Conservation (phyloP, 2,329 filamentous ascomycete species). For the Geoglossum cookeanum region DNA sequence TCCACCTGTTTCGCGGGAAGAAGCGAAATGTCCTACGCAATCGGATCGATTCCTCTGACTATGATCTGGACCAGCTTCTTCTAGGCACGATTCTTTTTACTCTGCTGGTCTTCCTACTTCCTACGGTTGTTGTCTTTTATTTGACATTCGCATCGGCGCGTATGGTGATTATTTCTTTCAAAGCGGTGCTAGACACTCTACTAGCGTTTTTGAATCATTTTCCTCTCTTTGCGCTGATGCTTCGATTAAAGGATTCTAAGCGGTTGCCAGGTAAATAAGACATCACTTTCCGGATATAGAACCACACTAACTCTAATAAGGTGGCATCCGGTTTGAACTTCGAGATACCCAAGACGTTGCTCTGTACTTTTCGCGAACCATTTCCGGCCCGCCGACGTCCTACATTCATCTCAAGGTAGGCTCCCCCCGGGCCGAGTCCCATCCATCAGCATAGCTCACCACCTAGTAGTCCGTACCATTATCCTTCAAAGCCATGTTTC, state of each 20-base stretch:
- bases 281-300: not conserved
- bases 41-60: constrained; percentile 96
- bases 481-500: constrained; percentile 82
- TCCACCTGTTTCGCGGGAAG: constrained; percentile 94
- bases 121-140: constrained; percentile 92
- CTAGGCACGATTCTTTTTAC: constrained; percentile 95
- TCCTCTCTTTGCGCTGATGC: constrained; percentile 89
- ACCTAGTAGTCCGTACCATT: constrained; percentile 64
- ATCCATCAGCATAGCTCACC: constrained; percentile 3
- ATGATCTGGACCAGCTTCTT: constrained; percentile 89
- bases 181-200: constrained; percentile 76
- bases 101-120: constrained; percentile 79
- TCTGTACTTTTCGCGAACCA: not conserved
- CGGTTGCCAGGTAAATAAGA: constrained; percentile 52
- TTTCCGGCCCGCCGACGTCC: constrained; percentile 38
- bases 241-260: constrained; percentile 79
- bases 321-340: constrained; percentile 80
- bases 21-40: constrained; percentile 95
- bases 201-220: constrained; percentile 95
- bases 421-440: not conserved
- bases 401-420: constrained; percentile 71
- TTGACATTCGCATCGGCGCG: constrained; percentile 85
- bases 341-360: constrained; percentile 36
- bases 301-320: constrained; percentile 20
- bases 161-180: constrained; percentile 87